Conservation (phyloP, 2,329 filamentous ascomycete genomes). For the Venturia aucupariae region DNA sequence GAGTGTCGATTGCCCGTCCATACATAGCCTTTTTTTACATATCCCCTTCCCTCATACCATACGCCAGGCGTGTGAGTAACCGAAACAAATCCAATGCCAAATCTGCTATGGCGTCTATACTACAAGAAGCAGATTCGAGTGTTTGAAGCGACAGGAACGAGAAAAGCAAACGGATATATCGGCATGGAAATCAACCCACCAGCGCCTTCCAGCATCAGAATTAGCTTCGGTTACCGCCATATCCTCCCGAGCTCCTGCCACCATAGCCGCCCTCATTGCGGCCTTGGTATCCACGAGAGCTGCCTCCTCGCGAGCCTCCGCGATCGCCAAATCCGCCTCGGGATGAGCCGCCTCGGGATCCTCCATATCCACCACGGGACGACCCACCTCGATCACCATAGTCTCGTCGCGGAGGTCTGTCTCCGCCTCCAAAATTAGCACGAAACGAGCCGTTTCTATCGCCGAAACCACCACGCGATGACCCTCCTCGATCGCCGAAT, state of each 20-base stretch:
- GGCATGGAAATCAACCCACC: not conserved
- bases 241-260: not conserved
- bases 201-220: not conserved
- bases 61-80: not conserved
- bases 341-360: not conserved
- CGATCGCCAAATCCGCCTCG: constrained; percentile 7
- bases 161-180: not conserved
- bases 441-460: constrained; percentile 33
- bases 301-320: not conserved
- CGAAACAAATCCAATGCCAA: not conserved
- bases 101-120: not conserved
- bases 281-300: not conserved
- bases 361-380: constrained; percentile 1
- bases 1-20: constrained; percentile 7
- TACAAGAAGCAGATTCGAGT: not conserved
- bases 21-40: not conserved
- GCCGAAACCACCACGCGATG: constrained; percentile 35
- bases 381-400: constrained; percentile 4
- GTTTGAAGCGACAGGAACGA: not conserved
- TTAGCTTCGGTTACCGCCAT: not conserved
- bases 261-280: constrained; percentile 8
- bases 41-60: not conserved
- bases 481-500: constrained; percentile 48
- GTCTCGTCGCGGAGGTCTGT: not conserved
- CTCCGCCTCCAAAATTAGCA: not conserved